These are phyloP conservation scores for Candida namnaoensis DNA, from an alignment of 805 yeast genomes.

Conservation along the genomic window DNA sequence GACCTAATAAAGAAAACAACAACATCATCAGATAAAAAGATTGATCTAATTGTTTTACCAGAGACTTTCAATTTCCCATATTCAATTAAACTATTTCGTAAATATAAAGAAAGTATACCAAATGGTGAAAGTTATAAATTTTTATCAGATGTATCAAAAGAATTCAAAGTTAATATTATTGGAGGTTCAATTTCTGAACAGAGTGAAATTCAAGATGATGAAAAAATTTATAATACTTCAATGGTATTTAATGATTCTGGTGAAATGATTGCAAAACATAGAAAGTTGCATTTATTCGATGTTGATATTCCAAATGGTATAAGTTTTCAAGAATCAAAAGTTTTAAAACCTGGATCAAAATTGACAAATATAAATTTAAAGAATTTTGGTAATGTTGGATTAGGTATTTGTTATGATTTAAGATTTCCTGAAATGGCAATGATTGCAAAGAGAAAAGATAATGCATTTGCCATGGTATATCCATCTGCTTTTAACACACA, in stretches of 20 bases:
- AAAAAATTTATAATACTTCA: conserved; percentile 62
- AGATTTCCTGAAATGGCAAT: conserved; percentile 77
- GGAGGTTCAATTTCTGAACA: conserved; percentile 94
- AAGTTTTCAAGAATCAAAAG: conserved; percentile 76
- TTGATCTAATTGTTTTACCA: conserved; percentile 82
- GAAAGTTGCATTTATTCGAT: conserved; percentile 88
- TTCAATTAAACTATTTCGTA: conserved; percentile 75
- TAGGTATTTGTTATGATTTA: conserved; percentile 80
- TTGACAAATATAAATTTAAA: conserved; percentile 49
- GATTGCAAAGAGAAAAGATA: conserved; percentile 53
- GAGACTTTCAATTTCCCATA: conserved; percentile 97
- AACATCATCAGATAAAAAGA: conserved; percentile 34
- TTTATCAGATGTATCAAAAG: conserved; percentile 59
- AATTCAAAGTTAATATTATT: conserved; percentile 54
- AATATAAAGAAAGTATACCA: conserved; percentile 85
- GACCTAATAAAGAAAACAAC: no score
- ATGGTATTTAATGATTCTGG: conserved; percentile 71
- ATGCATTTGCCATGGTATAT: conserved; percentile 71
- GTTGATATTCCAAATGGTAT: conserved; percentile 91
- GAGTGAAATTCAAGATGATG: conserved; percentile 9
- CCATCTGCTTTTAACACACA: conserved; percentile 87
- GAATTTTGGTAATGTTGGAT: conserved; percentile 54
- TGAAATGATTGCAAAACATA: conserved; percentile 77
- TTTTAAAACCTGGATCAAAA: conserved; percentile 72
- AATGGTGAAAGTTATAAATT: conserved; percentile 59